A percentile compares a stretch with the other conserved stretches of the same genome.
These are phyloP conservation scores for Chrysochromulina parva DNA, from an alignment of 78 protist genomes.

Conservation along the genomic window DNA sequence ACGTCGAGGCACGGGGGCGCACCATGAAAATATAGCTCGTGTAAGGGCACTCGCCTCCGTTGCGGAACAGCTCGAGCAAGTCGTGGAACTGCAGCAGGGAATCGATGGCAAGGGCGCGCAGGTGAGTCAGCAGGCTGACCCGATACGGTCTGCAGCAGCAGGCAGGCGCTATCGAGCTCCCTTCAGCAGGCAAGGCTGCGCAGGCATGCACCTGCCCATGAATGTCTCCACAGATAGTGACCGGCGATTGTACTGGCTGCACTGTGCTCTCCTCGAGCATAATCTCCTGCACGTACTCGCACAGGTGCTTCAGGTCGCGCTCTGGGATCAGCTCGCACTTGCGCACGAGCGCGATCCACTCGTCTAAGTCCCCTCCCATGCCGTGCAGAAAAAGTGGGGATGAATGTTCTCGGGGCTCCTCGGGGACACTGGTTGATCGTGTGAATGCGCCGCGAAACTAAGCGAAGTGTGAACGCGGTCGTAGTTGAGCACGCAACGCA, in stretches of 20 bases:
- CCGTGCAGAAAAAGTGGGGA: no score
- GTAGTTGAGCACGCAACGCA: no score
- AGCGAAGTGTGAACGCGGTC: no score
- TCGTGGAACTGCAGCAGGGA: slow-evolving; percentile 73
- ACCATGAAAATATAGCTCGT: slow-evolving; percentile 96
- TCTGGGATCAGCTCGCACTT: neutral
- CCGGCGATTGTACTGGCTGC: slow-evolving; percentile 91
- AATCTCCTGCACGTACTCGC: slow-evolving; percentile 30
- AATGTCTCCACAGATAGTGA: slow-evolving; percentile 95
- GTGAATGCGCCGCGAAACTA: no score
- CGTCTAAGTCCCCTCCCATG: neutral
- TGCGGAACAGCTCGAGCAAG: slow-evolving; percentile 89
- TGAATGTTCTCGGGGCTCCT: no score
- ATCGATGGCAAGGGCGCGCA: no score
- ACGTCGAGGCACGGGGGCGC: neutral
- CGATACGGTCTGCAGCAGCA: no score
- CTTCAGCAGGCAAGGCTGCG: neutral
- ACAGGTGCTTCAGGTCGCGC: slow-evolving; percentile 17
- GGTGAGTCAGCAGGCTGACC: no score
- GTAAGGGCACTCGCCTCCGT: slow-evolving; percentile 91
- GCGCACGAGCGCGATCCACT: neutral
- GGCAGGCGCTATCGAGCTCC: no score
- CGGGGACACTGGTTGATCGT: no score
- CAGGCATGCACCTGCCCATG: slow-evolving; percentile 85
- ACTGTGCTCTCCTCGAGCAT: slow-evolving; percentile 94